Evolutionary conservation across 129 eudicot genomes (phyloP).

Genomic region (Helianthus annuus): HanXRQr2.0-SUNRISE NC_035445.2:68219685-68220184

Average conservation of each 20-base stretch:
- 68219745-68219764: too few species aligned
- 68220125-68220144: conserved; percentile 9
- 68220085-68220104: not conserved
- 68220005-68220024: conserved; percentile 5
- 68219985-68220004: conserved; percentile 30
- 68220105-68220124: conserved; percentile 17
- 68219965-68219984: conserved; percentile 13
- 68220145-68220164: conserved; percentile 14
- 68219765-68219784: too few species aligned
- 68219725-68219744: too few species aligned
- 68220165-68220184: conserved; percentile 19
- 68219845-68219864: too few species aligned
- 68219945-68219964: conserved; percentile 27
- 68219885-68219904: conserved; percentile 25
- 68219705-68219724: too few species aligned
- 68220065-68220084: conserved; percentile 4
- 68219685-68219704: too few species aligned
- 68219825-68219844: too few species aligned
- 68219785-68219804: too few species aligned
- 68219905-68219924: conserved; percentile 33
- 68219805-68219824: too few species aligned
- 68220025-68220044: conserved; percentile 2
- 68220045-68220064: conserved; percentile 1
- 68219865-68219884: not conserved
- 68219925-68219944: conserved; percentile 40